Evolutionary conservation across 2,329 filamentous ascomycete species (phyloP), one percentile per base, ranked within the genome.

Genomic region (Clathrospora elynae): DNA sequence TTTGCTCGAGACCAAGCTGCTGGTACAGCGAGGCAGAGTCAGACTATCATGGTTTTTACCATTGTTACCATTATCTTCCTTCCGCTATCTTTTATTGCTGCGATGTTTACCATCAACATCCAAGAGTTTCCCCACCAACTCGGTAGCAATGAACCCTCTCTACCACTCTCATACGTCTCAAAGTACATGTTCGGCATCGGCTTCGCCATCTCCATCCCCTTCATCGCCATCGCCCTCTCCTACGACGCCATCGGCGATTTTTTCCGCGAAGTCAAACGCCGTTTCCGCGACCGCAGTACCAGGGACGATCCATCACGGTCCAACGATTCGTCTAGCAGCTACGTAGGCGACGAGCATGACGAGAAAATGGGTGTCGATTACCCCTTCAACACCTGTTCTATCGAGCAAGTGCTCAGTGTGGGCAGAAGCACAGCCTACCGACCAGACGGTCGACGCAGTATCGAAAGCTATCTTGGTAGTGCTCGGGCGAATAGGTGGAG

Each of bases 1-100:
- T 85, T 80, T 37, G 77, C 79, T 0, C 72, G 78, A 12, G 80
- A 85, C 35, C 82, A 85, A 62, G 83, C 83, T 0, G 76, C 79
- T 2, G 78, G 79, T 1, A 83, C 83, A 0, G 79, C 81, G 1
- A 73, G 77, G 6, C 75, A 85, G 67, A 77, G 46, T 10, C 78
- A 78, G 42, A 81, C 77, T 0, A 76, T 82, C 47, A 78, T 82
- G 75, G 76, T 82, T 6, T 82, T 82, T 55, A 82, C 79, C 3
- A 76, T 82, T 31, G 79, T 81, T 2, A 82, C 79, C 0, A 80
- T 81, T 43, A 71, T 82, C 17, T 82, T 82, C 60, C 65, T 81
- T 0, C 79, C 79, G 0, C 51, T 81, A 3, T 77, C 73, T 1
- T 82, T 82, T 61, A 79, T 82, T 43, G 73, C 78, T 0, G 74